Conservation (phyloP, 352 stramenopile species). For the Pythium vanterpoolii region DNA sequence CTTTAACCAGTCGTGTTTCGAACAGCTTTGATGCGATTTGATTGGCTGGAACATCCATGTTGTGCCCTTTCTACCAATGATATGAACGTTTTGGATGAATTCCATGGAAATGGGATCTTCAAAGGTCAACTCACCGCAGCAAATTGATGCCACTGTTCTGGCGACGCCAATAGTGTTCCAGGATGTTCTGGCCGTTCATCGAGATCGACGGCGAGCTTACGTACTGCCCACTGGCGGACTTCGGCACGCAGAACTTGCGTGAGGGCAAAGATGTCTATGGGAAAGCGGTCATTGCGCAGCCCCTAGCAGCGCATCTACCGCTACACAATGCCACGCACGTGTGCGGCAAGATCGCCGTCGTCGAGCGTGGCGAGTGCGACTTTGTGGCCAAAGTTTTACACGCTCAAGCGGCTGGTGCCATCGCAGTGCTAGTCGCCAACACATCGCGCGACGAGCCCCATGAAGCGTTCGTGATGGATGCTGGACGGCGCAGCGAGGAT, state of each 20-base stretch:
- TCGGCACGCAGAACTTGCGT: slow-evolving; percentile 36
- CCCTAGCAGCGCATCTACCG: slow-evolving; percentile 42
- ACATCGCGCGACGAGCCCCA: slow-evolving; percentile 21
- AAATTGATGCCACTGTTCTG: background rate
- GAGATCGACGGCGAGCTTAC: slow-evolving; percentile 50
- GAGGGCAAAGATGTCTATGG: slow-evolving; percentile 53
- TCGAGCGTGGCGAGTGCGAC: slow-evolving; percentile 68
- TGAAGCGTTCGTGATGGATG: slow-evolving; percentile 74
- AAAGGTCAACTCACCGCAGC: slow-evolving; percentile 6
- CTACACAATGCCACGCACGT: slow-evolving; percentile 49
- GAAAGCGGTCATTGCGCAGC: slow-evolving; percentile 51
- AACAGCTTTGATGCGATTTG: background rate
- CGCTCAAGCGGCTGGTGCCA: slow-evolving; percentile 58
- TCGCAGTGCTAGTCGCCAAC: slow-evolving; percentile 72
- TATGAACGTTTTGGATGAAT: slow-evolving; percentile 2
- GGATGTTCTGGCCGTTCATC: slow-evolving; percentile 75
- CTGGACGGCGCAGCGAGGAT: slow-evolving; percentile 30
- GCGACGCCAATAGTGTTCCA: background rate
- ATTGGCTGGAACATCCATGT: background rate
- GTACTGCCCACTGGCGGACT: slow-evolving; percentile 71
- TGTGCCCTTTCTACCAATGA: slow-evolving; percentile 8
- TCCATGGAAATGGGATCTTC: slow-evolving; percentile 17
- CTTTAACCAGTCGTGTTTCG: background rate
- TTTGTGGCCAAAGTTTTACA: slow-evolving; percentile 77
- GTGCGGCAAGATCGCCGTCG: slow-evolving; percentile 52